phyloP scores from a whole-genome alignment of 2,329 filamentous ascomycete species.

The Cylindrodendrum hubeiense region DNA sequence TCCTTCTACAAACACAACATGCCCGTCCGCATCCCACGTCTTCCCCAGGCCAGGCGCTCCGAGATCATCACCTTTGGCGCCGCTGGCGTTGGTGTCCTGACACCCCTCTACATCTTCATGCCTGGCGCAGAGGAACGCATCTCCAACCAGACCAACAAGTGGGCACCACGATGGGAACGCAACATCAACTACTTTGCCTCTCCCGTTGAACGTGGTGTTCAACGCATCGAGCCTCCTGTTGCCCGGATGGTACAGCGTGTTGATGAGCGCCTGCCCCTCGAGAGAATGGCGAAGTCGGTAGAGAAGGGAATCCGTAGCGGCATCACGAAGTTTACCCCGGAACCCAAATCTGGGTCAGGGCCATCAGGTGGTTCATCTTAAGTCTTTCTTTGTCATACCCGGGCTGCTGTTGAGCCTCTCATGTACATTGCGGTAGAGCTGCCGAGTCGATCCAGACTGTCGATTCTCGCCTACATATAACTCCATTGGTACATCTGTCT shows the following conservation, averaged over 20 bases:
- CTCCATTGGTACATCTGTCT: too few species aligned
- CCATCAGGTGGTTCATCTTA: constrained; percentile 11
- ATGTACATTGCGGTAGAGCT: background rate
- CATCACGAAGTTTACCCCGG: constrained; percentile 54
- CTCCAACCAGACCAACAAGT: constrained; percentile 65
- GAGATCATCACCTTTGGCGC: constrained; percentile 67
- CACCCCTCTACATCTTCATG: constrained; percentile 69
- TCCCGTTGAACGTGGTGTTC: constrained; percentile 61
- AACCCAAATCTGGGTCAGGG: constrained; percentile 34
- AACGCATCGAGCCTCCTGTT: constrained; percentile 62
- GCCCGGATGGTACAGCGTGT: constrained; percentile 59
- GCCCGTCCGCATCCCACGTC: constrained; percentile 60
- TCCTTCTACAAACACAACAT: constrained; percentile 52
- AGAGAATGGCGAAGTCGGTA: constrained; percentile 62
- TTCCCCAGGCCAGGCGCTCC: constrained; percentile 61
- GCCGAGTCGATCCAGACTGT: background rate
- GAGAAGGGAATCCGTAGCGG: constrained; percentile 62
- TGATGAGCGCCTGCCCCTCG: constrained; percentile 62
- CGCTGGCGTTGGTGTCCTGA: constrained; percentile 65
- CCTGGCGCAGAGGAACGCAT: constrained; percentile 68
- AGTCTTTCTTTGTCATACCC: background rate
- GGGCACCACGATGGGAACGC: constrained; percentile 71
- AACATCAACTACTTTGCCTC: constrained; percentile 66
- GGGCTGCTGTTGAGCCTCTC: background rate
- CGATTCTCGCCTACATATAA: background rate